Evolutionary conservation across 2,329 filamentous ascomycete species (phyloP).

Genomic region (Neurospora sp.): DNA sequence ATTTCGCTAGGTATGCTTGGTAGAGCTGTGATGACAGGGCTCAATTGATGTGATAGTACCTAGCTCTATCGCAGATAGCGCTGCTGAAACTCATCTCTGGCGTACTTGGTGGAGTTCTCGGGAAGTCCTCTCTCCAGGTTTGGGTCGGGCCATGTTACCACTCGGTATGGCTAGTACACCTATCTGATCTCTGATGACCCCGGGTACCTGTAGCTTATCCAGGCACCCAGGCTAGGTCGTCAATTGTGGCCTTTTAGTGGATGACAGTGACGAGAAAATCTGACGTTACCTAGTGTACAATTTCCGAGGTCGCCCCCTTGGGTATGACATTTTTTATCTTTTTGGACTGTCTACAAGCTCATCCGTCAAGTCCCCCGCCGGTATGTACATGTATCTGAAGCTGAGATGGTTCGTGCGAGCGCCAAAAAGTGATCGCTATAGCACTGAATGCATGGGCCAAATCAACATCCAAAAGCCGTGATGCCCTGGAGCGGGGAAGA

Average conservation of each 20-base stretch:
- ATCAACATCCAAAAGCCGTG: not conserved
- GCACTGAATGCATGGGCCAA: not conserved
- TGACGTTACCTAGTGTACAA: not conserved
- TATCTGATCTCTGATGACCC: not conserved
- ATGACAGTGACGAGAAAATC: not conserved
- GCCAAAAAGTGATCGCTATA: not conserved
- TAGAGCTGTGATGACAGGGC: not conserved
- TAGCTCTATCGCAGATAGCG: not conserved
- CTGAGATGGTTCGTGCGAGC: not conserved
- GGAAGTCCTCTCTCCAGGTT: not conserved
- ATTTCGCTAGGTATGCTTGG: not conserved
- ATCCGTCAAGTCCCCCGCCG: not conserved
- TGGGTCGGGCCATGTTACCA: not conserved
- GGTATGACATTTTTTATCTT: not conserved
- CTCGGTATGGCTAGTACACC: not conserved
- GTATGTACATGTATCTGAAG: not conserved
- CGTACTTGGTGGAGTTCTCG: not conserved
- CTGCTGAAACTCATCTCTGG: not conserved
- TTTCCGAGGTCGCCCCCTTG: not conserved
- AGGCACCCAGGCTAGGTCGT: not conserved
- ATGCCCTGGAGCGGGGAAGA: not conserved
- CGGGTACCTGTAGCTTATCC: not conserved
- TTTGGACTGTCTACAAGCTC: not conserved
- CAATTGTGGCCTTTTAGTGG: not conserved
- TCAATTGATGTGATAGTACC: not conserved